phyloP scores from a whole-genome alignment of 345 rosid species.

The Rhodamnia argentea region DNA sequence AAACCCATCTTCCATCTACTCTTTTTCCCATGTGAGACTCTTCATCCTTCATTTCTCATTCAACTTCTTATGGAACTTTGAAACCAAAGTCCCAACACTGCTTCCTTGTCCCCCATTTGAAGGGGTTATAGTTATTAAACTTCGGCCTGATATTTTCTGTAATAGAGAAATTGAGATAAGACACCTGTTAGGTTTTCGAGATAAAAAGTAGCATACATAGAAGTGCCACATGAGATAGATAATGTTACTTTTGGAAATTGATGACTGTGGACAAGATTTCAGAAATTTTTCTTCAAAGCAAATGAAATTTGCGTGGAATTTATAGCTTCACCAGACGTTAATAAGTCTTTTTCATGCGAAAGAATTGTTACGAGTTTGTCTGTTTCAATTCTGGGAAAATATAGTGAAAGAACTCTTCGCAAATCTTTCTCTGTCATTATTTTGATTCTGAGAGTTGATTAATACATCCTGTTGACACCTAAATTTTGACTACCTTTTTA shows the following conservation, averaged over 20 bases:
- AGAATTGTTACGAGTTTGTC: background rate
- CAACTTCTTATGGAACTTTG: too few species aligned
- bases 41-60: too few species aligned
- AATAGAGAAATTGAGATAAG: background rate
- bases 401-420: background rate
- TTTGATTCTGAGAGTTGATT: background rate
- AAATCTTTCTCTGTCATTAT: background rate
- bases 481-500: too few species aligned
- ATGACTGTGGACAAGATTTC: background rate
- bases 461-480: too few species aligned
- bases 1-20: too few species aligned
- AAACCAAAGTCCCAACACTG: too few species aligned
- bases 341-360: background rate
- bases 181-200: background rate
- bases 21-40: too few species aligned
- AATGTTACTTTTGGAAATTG: background rate
- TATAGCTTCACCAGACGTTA: background rate
- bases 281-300: too few species aligned
- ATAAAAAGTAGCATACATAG: background rate
- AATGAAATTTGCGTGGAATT: background rate
- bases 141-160: background rate
- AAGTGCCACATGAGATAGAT: background rate
- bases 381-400: background rate
- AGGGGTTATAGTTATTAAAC: background rate
- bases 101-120: background rate